Conservation (phyloP, 2,329 filamentous ascomycete species). For the Cytospora piceicola region DNA sequence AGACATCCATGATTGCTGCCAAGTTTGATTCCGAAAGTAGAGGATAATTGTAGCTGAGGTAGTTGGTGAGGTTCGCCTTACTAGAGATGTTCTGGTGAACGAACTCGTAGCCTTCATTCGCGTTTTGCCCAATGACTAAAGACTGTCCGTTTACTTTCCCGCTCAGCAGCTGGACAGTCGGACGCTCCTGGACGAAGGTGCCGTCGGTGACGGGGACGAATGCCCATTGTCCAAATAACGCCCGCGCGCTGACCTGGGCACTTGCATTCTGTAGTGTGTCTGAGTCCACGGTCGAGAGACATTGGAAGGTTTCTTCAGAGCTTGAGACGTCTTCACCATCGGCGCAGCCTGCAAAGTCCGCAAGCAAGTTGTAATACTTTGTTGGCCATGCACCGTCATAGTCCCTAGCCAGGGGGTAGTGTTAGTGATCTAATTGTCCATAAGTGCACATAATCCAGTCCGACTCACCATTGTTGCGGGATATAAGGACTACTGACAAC, state of each 20-base stretch:
- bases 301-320: constrained; percentile 31
- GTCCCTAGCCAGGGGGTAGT: not conserved
- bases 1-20: constrained; percentile 31
- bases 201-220: constrained; percentile 44
- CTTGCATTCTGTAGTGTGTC: constrained; percentile 36
- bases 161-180: constrained; percentile 37
- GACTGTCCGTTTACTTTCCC: constrained; percentile 38
- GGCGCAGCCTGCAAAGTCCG: not conserved
- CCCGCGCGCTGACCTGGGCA: constrained; percentile 31
- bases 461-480: not conserved
- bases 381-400: not conserved
- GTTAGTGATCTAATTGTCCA: not conserved
- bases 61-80: constrained; percentile 44
- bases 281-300: constrained; percentile 37
- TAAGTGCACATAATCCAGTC: not conserved
- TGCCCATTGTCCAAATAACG: constrained; percentile 35
- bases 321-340: not conserved
- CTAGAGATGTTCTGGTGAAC: constrained; percentile 49
- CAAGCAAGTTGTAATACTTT: not conserved
- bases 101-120: constrained; percentile 54
- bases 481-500: not conserved
- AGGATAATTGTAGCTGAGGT: constrained; percentile 46
- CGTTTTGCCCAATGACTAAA: constrained; percentile 42
- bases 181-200: constrained; percentile 37
- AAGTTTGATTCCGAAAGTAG: constrained; percentile 46